A percentile compares a stretch with the other conserved stretches of the same genome.
Evolutionary conservation across 495 filamentous ascomycete genomes (phyloP).

Genomic region (Evernia prunastri): DNA sequence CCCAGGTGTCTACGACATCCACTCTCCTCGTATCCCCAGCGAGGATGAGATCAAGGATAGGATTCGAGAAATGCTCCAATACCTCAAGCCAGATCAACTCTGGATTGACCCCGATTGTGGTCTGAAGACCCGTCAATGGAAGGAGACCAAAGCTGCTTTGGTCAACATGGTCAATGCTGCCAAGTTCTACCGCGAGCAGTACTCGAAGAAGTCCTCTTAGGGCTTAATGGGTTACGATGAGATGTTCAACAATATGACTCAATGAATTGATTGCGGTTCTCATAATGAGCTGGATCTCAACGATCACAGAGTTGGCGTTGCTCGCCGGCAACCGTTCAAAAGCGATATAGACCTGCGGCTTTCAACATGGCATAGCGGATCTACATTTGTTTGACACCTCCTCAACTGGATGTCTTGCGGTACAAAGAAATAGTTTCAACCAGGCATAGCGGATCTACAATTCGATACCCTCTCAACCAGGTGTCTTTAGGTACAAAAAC

Average conservation of each 20-base stretch:
- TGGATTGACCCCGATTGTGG: conserved; percentile 99
- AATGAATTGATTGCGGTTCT: conserved; percentile 17
- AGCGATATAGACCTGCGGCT: conserved; percentile 17
- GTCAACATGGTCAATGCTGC: conserved; percentile 92
- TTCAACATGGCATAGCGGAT: conserved; percentile 21
- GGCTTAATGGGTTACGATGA: conserved; percentile 32
- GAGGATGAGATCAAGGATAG: conserved; percentile 97
- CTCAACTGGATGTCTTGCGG: conserved; percentile 14
- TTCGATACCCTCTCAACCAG: conserved; percentile 19
- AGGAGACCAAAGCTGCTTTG: conserved; percentile 89
- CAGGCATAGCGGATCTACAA: conserved; percentile 15
- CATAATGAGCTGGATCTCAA: conserved; percentile 31
- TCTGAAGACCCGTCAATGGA: conserved; percentile 95
- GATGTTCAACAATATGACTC: conserved; percentile 44
- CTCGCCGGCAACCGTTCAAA: conserved; percentile 6
- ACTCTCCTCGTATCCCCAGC: conserved; percentile 91
- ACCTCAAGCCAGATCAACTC: conserved; percentile 89
- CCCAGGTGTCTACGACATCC: conserved; percentile 98
- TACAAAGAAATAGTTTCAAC: conserved; percentile 13
- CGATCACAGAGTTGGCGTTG: conserved; percentile 58
- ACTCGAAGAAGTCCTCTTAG: conserved; percentile 53
- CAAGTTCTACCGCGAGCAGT: conserved; percentile 90
- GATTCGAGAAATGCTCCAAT: conserved; percentile 93
- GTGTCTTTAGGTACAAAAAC: neutral
- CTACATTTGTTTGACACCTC: conserved; percentile 13